Conservation (phyloP, 2,329 filamentous ascomycete species). For the Bipolaris cookei region DNA sequence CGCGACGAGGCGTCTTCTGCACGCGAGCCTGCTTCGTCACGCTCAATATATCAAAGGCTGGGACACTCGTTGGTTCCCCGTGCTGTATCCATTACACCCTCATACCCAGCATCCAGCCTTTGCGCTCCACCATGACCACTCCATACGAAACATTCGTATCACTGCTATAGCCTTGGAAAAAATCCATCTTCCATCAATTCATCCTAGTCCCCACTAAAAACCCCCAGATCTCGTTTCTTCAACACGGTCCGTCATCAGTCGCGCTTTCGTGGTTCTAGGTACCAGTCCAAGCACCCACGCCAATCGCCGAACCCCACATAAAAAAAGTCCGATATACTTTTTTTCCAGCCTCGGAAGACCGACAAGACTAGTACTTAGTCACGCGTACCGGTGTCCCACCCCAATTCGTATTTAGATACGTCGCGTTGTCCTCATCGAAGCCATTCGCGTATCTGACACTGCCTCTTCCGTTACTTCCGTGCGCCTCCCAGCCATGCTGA, state of each 20-base stretch:
- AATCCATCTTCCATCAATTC: not conserved
- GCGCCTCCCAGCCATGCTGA: conserved; percentile 8
- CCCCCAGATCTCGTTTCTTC: not conserved
- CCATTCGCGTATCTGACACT: conserved; percentile 21
- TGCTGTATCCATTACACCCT: not conserved
- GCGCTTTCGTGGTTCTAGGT: too few species aligned
- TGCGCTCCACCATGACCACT: not conserved
- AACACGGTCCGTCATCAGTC: too few species aligned
- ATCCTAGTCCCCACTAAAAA: not conserved
- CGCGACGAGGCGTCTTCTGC: conserved; percentile 36
- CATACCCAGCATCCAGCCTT: not conserved
- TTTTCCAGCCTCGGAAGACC: not conserved
- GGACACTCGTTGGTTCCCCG: not conserved
- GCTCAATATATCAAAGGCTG: not conserved
- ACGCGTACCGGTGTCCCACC: conserved; percentile 26
- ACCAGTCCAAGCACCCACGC: not conserved
- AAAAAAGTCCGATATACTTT: not conserved
- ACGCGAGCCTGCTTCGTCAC: conserved; percentile 25
- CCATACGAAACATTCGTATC: not conserved
- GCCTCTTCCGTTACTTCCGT: conserved; percentile 1
- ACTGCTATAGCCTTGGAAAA: not conserved
- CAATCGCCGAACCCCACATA: not conserved
- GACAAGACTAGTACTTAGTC: conserved; percentile 10
- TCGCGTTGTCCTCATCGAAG: conserved; percentile 31
- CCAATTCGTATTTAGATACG: conserved; percentile 31